Percentiles rank a stretch among this genome's conserved stretches.
Evolutionary conservation across 1,284 basidiomycete species (phyloP).

Genomic region (Cutaneotrichosporon sp.): DNA sequence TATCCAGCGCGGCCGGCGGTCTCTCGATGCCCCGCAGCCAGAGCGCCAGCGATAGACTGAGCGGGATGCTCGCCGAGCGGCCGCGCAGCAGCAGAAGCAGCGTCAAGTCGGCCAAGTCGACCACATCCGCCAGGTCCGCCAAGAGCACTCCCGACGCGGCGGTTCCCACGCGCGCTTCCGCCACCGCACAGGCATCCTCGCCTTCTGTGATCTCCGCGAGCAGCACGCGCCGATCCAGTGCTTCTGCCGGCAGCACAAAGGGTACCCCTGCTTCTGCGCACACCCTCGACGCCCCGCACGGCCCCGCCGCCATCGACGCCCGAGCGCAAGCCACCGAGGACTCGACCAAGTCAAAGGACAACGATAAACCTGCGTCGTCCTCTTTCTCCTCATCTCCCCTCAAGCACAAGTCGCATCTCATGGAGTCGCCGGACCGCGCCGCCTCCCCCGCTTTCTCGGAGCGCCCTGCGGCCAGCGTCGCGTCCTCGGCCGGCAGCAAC

Average conservation of each 20-base stretch:
- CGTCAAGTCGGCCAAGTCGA: not conserved
- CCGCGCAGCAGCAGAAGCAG: not conserved
- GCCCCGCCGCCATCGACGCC: too few relatives aligned
- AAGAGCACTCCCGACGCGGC: not conserved
- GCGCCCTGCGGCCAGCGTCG: not conserved
- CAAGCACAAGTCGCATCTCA: too few relatives aligned
- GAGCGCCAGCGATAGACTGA: constrained; percentile 1
- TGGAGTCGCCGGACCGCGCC: not conserved
- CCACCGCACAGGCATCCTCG: not conserved
- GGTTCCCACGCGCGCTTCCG: not conserved
- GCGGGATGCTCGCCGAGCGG: not conserved
- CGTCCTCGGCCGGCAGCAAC: too few relatives aligned
- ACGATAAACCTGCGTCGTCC: too few relatives aligned
- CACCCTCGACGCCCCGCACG: too few relatives aligned
- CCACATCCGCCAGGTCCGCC: too few relatives aligned
- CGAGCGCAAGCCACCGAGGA: too few relatives aligned
- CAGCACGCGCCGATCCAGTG: too few relatives aligned
- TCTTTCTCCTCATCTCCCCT: too few relatives aligned
- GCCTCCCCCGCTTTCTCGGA: not conserved
- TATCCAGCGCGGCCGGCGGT: not conserved
- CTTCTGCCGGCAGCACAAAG: too few relatives aligned
- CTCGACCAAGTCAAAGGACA: too few relatives aligned
- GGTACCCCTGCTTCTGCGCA: too few relatives aligned
- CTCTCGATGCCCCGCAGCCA: not conserved
- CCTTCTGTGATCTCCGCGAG: not conserved